phyloP scores from a whole-genome alignment of 495 filamentous ascomycete genomes.

The Trichocladium antarcticum region DNA sequence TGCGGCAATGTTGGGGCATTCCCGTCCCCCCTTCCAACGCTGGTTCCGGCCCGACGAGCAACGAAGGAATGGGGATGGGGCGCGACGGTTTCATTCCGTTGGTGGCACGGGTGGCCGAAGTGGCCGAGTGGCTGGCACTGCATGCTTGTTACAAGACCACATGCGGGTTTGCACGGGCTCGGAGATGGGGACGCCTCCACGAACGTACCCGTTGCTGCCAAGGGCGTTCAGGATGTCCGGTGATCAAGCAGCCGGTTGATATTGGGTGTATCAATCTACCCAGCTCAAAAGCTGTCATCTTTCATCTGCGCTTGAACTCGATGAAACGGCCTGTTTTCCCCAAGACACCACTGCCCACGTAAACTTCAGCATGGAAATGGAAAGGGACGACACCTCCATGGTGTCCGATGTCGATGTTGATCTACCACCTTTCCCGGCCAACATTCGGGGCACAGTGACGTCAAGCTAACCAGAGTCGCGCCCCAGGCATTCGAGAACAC shows the following conservation, averaged over 20 bases:
- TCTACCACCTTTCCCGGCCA: neutral
- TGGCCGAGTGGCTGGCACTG: slow-evolving; percentile 6
- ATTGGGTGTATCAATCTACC: neutral
- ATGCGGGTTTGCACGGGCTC: neutral
- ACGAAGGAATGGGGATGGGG: neutral
- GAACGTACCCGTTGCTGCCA: neutral
- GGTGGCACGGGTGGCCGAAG: neutral
- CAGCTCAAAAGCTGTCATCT: neutral
- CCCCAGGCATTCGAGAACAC: slow-evolving; percentile 95
- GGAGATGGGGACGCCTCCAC: neutral
- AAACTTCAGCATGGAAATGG: neutral
- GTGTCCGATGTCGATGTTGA: slow-evolving; percentile 1
- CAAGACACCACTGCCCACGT: neutral
- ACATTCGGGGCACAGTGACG: neutral
- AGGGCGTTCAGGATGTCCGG: neutral
- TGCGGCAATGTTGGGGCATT: neutral
- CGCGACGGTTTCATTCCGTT: neutral
- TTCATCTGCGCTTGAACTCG: neutral
- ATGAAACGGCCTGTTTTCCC: neutral
- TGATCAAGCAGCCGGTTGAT: neutral
- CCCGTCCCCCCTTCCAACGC: neutral
- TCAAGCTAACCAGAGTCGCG: slow-evolving; percentile 9
- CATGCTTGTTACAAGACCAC: neutral
- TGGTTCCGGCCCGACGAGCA: neutral
- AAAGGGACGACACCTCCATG: neutral